These are phyloP conservation scores for Rhizopogon salebrosus DNA, from an alignment of 768 basidiomycete genomes.

Conservation along the genomic window DNA sequence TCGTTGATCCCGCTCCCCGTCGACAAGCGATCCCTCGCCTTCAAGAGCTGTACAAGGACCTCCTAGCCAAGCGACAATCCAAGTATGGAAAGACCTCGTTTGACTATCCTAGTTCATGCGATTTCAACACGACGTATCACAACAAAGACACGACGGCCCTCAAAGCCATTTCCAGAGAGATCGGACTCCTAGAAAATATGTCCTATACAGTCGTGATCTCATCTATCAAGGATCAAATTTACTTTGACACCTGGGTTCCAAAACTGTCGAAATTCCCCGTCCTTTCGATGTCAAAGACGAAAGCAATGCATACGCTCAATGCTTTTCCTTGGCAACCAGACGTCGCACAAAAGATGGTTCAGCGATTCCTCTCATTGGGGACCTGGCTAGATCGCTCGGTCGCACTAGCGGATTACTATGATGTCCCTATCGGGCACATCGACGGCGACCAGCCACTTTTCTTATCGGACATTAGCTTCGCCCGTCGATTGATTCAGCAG, in stretches of 20 bases:
- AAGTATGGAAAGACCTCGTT: conserved; percentile 42
- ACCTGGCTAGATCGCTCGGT: conserved; percentile 76
- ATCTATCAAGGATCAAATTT: conserved; percentile 76
- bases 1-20: conserved; percentile 87
- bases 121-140: conserved; percentile 73
- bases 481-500: conserved; percentile 78
- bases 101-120: conserved; percentile 56
- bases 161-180: conserved; percentile 82
- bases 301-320: conserved; percentile 65
- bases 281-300: conserved; percentile 80
- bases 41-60: conserved; percentile 66
- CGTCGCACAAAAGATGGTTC: conserved; percentile 78
- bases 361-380: conserved; percentile 74
- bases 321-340: conserved; percentile 87
- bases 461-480: conserved; percentile 86
- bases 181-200: conserved; percentile 69
- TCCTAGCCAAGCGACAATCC: conserved; percentile 46
- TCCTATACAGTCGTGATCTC: conserved; percentile 78
- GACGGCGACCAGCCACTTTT: conserved; percentile 87
- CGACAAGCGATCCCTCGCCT: conserved; percentile 79
- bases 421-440: conserved; percentile 89
- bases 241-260: conserved; percentile 70
- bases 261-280: conserved; percentile 83
- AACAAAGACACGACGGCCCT: conserved; percentile 73
- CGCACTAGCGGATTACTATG: conserved; percentile 83